These are phyloP conservation scores for Botrytis galanthina DNA, from an alignment of 2,329 filamentous ascomycete genomes.

Conservation along the genomic window DNA sequence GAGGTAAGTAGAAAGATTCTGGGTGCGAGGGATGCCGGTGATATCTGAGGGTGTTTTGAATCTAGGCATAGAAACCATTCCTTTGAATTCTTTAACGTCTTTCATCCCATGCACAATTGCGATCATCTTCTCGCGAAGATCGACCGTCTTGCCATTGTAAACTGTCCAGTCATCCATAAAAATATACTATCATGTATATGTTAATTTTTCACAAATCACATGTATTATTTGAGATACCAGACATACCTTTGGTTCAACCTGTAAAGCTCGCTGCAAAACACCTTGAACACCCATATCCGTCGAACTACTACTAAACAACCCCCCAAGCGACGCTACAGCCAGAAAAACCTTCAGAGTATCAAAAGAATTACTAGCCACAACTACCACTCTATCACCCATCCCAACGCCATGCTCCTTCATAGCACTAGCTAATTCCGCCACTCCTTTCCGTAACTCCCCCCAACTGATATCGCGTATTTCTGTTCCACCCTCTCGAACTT, in stretches of 20 bases:
- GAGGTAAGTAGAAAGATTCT: background rate
- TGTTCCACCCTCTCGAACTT: slow-evolving; percentile 64
- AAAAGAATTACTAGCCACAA: slow-evolving; percentile 72
- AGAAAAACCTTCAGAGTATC: slow-evolving; percentile 72
- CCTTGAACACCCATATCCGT: slow-evolving; percentile 84
- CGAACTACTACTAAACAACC: slow-evolving; percentile 70
- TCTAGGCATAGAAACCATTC: background rate
- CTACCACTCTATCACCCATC: slow-evolving; percentile 71
- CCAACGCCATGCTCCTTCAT: slow-evolving; percentile 63
- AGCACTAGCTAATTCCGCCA: slow-evolving; percentile 61
- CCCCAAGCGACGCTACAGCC: slow-evolving; percentile 68
- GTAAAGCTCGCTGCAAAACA: slow-evolving; percentile 69
- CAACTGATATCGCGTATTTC: slow-evolving; percentile 61
- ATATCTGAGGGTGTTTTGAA: background rate
- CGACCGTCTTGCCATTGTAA: slow-evolving; percentile 74
- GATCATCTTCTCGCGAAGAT: slow-evolving; percentile 69
- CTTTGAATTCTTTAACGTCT: background rate
- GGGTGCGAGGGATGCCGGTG: background rate
- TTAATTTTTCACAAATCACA: background rate
- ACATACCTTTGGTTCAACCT: slow-evolving; percentile 66
- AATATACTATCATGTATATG: slow-evolving; percentile 51
- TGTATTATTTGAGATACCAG: background rate
- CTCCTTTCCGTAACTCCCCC: slow-evolving; percentile 59
- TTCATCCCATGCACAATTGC: background rate
- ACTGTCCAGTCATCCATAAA: slow-evolving; percentile 79